Base-by-base conservation (phyloP, 495 filamentous ascomycete species). In the Xylaria cubensis region DNA sequence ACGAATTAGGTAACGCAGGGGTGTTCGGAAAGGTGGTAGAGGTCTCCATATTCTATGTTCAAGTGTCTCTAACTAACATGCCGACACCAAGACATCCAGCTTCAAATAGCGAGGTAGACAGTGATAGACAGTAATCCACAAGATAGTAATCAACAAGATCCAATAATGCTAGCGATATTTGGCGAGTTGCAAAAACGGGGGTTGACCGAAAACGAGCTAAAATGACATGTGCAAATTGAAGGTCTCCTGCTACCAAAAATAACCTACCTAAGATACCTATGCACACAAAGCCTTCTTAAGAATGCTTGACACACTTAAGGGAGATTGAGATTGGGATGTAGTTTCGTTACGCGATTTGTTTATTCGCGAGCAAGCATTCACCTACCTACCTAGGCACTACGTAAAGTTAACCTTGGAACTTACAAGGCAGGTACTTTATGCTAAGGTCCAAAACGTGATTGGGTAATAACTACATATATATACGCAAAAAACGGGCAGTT, bases 151-250 rank as follows among this genome's bases (percentile, higher is more conserved):
- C 44, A 17, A 56, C 12, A 32, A 19, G 9, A n/a, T 34, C 34
- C 8, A 8, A 17, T 8, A 48, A 36, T 17, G 21, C 10, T n/a
- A 13, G 6, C 26, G 3, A 32, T 10, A 3, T 44, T 46, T 19
- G 9, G 3, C 26, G 2, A 19, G 42, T 48, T 4, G 32, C 15
- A 32, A 32, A 46, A 13, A n/a, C 7, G 29, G 64, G 39, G 26
- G 3, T 53, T 53, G 29, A 34, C 64, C 19, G 3, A 26, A 67
- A 67, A 67, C 50, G 36, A 67, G 65, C 50, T 13, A 21, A 67
- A 67, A 67, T 67, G 64, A 41, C 64, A 67, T 67, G 65, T 55
- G 65, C 65, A 55, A 67, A 56, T 67, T 19, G 50, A 41, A 39
- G 9, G 48, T 56, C 42, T 41, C 36, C 63, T 13, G 65, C 50